These are phyloP conservation scores for Magnaporthiopsis rhizophila DNA, from an alignment of 2,329 filamentous ascomycete species.

Conservation along the genomic window DNA sequence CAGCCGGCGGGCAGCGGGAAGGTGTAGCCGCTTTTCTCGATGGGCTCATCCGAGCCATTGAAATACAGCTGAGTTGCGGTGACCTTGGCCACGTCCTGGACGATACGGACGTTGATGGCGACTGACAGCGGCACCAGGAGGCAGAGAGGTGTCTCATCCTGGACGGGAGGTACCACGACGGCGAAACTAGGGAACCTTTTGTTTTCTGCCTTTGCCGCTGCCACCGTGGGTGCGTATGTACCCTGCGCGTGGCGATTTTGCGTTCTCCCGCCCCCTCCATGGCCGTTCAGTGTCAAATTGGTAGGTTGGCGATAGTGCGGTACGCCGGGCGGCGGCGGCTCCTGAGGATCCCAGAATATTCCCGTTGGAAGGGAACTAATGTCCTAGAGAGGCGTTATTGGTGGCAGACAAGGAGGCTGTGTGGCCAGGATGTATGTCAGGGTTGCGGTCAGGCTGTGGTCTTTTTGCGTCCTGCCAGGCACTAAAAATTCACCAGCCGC, in stretches of 20 bases:
- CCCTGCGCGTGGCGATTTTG: too few relatives aligned
- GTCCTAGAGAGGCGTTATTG: too few relatives aligned
- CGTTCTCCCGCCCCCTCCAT: too few relatives aligned
- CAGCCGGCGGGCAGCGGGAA: slow-evolving; percentile 19
- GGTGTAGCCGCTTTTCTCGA: slow-evolving; percentile 18
- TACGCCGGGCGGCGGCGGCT: slow-evolving; percentile 14
- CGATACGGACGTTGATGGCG: slow-evolving; percentile 16
- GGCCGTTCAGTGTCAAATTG: too few relatives aligned
- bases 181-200: background rate
- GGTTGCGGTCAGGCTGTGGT: too few relatives aligned
- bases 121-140: slow-evolving; percentile 10
- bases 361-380: slow-evolving; percentile 8
- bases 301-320: too few relatives aligned
- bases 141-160: background rate
- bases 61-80: slow-evolving; percentile 18
- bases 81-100: slow-evolving; percentile 18
- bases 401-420: too few relatives aligned
- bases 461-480: too few relatives aligned
- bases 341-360: slow-evolving; percentile 17
- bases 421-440: too few relatives aligned
- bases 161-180: background rate
- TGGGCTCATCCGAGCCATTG: slow-evolving; percentile 16
- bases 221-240: too few relatives aligned
- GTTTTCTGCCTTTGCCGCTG: too few relatives aligned
- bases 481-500: slow-evolving; percentile 5